Percentiles rank a stretch among this genome's conserved stretches.
Evolutionary conservation across 495 filamentous ascomycete species (phyloP).

Genomic region (Parmelia sp.): DNA sequence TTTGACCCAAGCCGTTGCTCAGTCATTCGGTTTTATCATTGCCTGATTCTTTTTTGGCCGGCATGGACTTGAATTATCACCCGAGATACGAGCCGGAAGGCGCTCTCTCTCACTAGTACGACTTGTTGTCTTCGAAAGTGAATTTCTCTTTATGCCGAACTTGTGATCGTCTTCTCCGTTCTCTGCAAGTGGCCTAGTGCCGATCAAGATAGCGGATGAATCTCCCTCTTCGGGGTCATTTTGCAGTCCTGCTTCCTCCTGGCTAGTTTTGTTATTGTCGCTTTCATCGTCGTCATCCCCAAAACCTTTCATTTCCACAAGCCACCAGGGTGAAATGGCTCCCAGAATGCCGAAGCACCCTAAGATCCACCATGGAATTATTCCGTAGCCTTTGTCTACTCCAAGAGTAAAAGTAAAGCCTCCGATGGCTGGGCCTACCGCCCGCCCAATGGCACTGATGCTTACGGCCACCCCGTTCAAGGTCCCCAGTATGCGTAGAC

Average conservation of each 20-base stretch:
- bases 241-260: constrained; percentile 22
- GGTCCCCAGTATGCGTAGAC: constrained; percentile 71
- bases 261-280: constrained; percentile 22
- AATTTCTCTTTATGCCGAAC: not conserved
- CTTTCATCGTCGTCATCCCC: constrained; percentile 35
- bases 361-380: constrained; percentile 75
- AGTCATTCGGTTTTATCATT: constrained; percentile 2
- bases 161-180: not conserved
- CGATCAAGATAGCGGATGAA: not conserved
- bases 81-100: not conserved
- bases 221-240: constrained; percentile 19
- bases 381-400: constrained; percentile 60
- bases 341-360: constrained; percentile 52
- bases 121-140: not conserved
- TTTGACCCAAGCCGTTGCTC: constrained; percentile 19
- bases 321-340: constrained; percentile 60
- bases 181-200: not conserved
- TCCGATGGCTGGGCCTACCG: constrained; percentile 62
- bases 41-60: constrained; percentile 7
- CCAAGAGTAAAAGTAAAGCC: constrained; percentile 65
- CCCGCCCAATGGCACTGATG: constrained; percentile 70
- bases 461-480: constrained; percentile 84
- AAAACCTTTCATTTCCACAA: constrained; percentile 72
- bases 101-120: not conserved
- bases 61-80: constrained; percentile 9